Base-by-base conservation (phyloP, 2,329 filamentous ascomycete species). In the Fusarium sp. region DNA sequence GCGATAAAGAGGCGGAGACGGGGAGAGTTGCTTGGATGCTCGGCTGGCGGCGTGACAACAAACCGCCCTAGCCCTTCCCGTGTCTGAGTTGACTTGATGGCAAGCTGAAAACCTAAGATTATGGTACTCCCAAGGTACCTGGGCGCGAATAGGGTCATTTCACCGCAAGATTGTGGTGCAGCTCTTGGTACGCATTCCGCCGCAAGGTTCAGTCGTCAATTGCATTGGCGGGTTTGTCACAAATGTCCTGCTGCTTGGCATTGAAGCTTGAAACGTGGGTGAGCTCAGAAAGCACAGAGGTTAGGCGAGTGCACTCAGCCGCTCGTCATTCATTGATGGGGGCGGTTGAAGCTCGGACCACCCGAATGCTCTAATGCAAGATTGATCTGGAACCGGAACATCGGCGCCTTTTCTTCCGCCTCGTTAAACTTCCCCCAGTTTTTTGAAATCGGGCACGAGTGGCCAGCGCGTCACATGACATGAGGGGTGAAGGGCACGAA, bases 401-500 rank as follows among this genome's bases (percentile, higher is more conserved):
- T 36, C 67, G 67, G 67, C 15, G 39, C n/a, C 15, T 28, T n/a
- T 51, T 43, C 27, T 37, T 66, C 65, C 66, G 61, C 2, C 27
- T 30, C 37, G 23, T 23, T 23, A 23, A 23, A 23, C 55, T 23
- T 13, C 36, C 27, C 46, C 46, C 28, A 30, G 11, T 30, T 53
- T 60, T 60, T 54, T 60, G 37, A n/a, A 52, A 50, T 50, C 47
- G n/a, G 11, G 48, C 59, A 50, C 59, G 52, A 34, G 56, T 36
- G 50, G 46, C 44, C 28, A 50, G 46, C 23, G 4, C 23, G 71
- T 78, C 78, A 79, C 77, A 71, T 81, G 78, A 80, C 66, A 48
- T 67, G 71, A 73, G 73, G 72, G 75, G 72, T 72, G 75, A 77
- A 82, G 80, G 80, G 80, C 80, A 81, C 70, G 72, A 75, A 80